Percentiles rank a stretch among this genome's conserved stretches.
Evolutionary conservation across 495 filamentous ascomycete genomes (phyloP).

Genomic region (Aspergillus steynii): DNA sequence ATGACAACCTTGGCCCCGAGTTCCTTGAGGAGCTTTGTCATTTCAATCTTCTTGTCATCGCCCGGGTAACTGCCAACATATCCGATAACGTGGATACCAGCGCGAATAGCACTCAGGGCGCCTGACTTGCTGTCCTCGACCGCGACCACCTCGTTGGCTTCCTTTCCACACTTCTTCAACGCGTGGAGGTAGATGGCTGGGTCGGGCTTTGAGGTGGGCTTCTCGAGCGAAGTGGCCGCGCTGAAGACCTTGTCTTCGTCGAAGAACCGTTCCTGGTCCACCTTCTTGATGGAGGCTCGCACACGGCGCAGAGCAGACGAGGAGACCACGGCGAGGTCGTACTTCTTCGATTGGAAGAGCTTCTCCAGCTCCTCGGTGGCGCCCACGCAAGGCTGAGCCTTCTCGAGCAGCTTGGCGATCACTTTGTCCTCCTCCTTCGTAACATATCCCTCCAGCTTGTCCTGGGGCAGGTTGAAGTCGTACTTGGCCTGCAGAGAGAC

Average conservation of each 20-base stretch:
- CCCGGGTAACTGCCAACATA: conserved; percentile 83
- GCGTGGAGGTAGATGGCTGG: conserved; percentile 89
- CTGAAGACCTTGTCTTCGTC: conserved; percentile 72
- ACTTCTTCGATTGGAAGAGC: conserved; percentile 61
- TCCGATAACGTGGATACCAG: conserved; percentile 79
- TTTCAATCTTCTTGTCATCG: conserved; percentile 67
- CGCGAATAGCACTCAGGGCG: conserved; percentile 74
- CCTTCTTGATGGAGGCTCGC: conserved; percentile 76
- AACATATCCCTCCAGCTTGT: conserved; percentile 76
- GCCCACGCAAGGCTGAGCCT: conserved; percentile 74
- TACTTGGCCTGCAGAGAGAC: conserved; percentile 72
- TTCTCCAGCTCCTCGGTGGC: conserved; percentile 67
- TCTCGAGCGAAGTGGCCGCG: conserved; percentile 75
- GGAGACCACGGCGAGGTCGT: conserved; percentile 80
- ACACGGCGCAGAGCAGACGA: conserved; percentile 79
- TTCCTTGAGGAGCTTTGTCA: conserved; percentile 67
- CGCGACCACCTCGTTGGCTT: conserved; percentile 73
- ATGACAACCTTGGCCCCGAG: conserved; percentile 76
- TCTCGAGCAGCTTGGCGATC: conserved; percentile 71
- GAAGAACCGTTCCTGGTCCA: conserved; percentile 80
- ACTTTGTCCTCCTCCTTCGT: conserved; percentile 79
- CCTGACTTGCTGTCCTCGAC: conserved; percentile 92
- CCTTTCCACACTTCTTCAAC: conserved; percentile 71
- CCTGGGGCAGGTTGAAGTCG: conserved; percentile 64
- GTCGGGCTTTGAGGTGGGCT: conserved; percentile 87